Base-by-base conservation (phyloP, 176 grass and related monocot genomes). In the Tillandsia leiboldiana region DNA sequence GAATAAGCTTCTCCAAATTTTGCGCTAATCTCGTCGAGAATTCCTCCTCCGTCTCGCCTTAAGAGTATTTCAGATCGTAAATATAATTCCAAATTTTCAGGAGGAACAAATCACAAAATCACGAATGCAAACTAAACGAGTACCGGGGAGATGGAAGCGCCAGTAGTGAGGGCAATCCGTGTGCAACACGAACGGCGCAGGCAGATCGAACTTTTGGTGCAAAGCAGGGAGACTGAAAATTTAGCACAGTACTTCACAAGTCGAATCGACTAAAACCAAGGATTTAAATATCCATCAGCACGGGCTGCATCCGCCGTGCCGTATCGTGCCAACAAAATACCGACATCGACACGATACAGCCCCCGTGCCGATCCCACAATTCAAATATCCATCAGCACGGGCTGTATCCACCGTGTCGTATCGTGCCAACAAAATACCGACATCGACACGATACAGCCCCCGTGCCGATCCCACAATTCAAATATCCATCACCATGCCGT, bases 191-290 rank as follows among this genome's bases (percentile, higher is more conserved):
- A 97, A 97, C 67, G 89, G 84, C 77, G 82, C 81, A 23, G 89
- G 94, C 50, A 97, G 89, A 90, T 97, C 94, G 79, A 97, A 97
- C 76, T 97, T 97, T 61, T 97, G 89, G 80, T 97, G 94, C 65
- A 97, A 62, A 24, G 89, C 79, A 75, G 93, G 89, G 81, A 97
- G 94, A 68, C 94, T 97, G 50, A 67, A 77, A 18, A 84, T 76
- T 51, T 9, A 83, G 24, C 56, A 83, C 68, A 72, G 9, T 66
- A 64, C 78, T 62, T 11, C 27, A 26, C 4, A 49, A 74, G 49
- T 42, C 29, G 33, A 72, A 74, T 12, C 15, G 53, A 11, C 11
- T 59, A 24, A 24, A 24, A 24, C 24, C 24, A 24, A 24, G 24
- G 24, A 24, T 24, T 24, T 24, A 24, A 24, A 1, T 1, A 24